Evolutionary conservation across 2,329 filamentous ascomycete genomes (phyloP).

Genomic region (Ophiostoma tasmaniense): DNA sequence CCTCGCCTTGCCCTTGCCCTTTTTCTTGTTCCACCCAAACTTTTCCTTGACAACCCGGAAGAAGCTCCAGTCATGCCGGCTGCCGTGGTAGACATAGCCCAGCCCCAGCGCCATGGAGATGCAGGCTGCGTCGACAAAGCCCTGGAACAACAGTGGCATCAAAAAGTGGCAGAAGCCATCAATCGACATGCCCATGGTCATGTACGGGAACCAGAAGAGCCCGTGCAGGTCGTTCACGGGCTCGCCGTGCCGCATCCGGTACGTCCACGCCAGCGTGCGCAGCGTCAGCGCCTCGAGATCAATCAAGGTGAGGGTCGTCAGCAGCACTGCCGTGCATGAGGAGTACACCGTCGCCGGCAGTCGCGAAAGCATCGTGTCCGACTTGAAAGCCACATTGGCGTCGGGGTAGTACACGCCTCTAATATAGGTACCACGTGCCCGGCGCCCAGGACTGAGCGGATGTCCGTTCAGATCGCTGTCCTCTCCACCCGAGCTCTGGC

Average conservation of each 20-base stretch:
- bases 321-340: slow-evolving; percentile 38
- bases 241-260: slow-evolving; percentile 32
- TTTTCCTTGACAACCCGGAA: slow-evolving; percentile 22
- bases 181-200: slow-evolving; percentile 28
- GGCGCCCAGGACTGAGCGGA: neutral
- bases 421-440: slow-evolving; percentile 10
- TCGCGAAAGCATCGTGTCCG: slow-evolving; percentile 40
- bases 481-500: slow-evolving; percentile 34
- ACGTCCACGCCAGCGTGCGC: slow-evolving; percentile 37
- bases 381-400: slow-evolving; percentile 24
- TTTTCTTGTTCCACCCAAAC: slow-evolving; percentile 10
- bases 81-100: slow-evolving; percentile 17
- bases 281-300: slow-evolving; percentile 41
- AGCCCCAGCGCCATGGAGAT: slow-evolving; percentile 35
- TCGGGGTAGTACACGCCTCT: slow-evolving; percentile 12
- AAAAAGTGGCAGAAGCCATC: slow-evolving; percentile 38
- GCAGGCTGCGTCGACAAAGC: slow-evolving; percentile 36
- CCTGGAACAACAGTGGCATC: slow-evolving; percentile 37
- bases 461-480: neutral
- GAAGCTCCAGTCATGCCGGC: slow-evolving; percentile 13
- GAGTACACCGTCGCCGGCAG: slow-evolving; percentile 42
- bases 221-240: slow-evolving; percentile 33
- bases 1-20: neutral
- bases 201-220: slow-evolving; percentile 27
- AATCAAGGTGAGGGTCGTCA: slow-evolving; percentile 35